phyloP scores from a whole-genome alignment of 306 rosid species.

The Inga laurina region DNA sequence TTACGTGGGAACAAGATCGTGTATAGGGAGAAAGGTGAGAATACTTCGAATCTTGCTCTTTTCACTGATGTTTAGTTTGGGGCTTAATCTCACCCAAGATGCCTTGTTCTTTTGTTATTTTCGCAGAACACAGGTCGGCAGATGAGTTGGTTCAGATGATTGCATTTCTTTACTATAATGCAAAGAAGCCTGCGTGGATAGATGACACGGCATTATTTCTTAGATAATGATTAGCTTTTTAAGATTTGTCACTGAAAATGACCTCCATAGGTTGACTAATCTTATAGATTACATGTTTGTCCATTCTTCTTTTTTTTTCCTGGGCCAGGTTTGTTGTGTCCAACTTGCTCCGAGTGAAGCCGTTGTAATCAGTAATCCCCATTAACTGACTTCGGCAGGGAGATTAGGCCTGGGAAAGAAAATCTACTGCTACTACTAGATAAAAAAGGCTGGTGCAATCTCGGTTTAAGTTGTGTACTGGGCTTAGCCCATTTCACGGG shows the following conservation, averaged over 20 bases:
- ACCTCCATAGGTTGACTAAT: background rate
- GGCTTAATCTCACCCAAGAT: conserved; percentile 7
- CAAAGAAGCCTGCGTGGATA: conserved; percentile 88
- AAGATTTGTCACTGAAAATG: background rate
- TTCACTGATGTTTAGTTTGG: background rate
- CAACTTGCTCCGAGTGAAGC: too few relatives aligned
- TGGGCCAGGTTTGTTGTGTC: too few relatives aligned
- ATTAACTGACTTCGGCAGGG: too few relatives aligned
- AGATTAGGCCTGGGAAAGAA: too few relatives aligned
- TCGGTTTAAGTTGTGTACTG: too few relatives aligned
- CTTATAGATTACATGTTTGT: background rate
- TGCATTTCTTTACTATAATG: conserved; percentile 90
- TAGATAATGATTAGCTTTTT: conserved; percentile 35
- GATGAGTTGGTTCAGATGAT: conserved; percentile 91
- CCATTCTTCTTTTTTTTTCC: too few relatives aligned
- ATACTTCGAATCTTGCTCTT: conserved; percentile 32
- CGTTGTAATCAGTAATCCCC: too few relatives aligned
- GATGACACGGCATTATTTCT: conserved; percentile 50
- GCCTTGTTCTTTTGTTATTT: background rate
- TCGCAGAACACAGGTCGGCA: conserved; percentile 62
- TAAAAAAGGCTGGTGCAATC: too few relatives aligned
- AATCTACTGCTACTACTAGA: too few relatives aligned
- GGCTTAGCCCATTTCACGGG: too few relatives aligned
- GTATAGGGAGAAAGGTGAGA: conserved; percentile 89
- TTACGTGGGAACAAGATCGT: conserved; percentile 70